phyloP scores from a whole-genome alignment of 306 rosid genomes.

The Gleditsia sinensis region DNA sequence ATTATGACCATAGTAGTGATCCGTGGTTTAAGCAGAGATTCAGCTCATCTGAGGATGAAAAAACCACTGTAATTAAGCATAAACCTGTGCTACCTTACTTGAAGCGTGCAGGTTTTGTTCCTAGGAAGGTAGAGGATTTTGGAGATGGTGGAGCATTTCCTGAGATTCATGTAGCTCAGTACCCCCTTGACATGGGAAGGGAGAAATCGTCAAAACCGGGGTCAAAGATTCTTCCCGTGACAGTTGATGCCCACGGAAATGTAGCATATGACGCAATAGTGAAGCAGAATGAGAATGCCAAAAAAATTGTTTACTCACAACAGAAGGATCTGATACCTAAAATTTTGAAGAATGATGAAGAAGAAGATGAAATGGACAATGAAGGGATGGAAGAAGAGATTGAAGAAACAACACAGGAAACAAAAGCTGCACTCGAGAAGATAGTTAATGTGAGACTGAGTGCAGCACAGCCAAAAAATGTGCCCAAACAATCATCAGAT shows the following conservation, averaged over 20 bases:
- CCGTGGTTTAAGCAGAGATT: conserved; percentile 93
- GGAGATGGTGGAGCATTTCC: conserved; percentile 95
- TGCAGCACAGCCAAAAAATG: conserved; percentile 86
- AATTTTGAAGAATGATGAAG: conserved; percentile 61
- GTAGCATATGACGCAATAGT: conserved; percentile 90
- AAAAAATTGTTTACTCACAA: conserved; percentile 76
- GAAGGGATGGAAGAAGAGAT: conserved; percentile 66
- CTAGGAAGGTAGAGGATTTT: conserved; percentile 77
- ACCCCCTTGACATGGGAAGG: conserved; percentile 90
- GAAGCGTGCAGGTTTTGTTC: conserved; percentile 81
- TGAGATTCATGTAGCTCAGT: conserved; percentile 88
- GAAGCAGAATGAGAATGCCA: conserved; percentile 79
- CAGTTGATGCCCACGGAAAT: conserved; percentile 81
- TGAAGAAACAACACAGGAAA: conserved; percentile 75
- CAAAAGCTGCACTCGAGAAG: conserved; percentile 86
- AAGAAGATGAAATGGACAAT: conserved; percentile 43
- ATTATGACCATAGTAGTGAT: conserved; percentile 78
- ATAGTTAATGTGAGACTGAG: conserved; percentile 82
- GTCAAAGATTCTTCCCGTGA: conserved; percentile 73
- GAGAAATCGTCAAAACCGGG: conserved; percentile 58
- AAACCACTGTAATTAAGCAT: conserved; percentile 42
- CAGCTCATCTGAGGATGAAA: conserved; percentile 62
- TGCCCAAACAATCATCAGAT: conserved; percentile 69
- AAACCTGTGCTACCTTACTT: conserved; percentile 72
- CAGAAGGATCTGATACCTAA: conserved; percentile 75